Evolutionary conservation across 257 asterid genomes (phyloP), one percentile per base, ranked within the genome.

Genomic region (Perilla frutescens): DNA sequence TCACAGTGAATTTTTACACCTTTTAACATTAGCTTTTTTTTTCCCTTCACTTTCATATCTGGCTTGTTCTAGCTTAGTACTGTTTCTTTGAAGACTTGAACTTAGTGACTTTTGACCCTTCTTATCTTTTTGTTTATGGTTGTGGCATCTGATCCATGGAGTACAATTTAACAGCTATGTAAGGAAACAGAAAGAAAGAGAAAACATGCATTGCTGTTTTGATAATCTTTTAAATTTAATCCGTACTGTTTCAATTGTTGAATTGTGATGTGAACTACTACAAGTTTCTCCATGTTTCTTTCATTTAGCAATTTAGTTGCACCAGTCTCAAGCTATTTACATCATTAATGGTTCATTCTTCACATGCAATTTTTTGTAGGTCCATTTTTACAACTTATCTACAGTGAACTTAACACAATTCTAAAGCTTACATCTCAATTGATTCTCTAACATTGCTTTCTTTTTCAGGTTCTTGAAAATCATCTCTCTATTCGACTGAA

Each of bases 401-500:
- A 40, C 10, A 34, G 36, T 56, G 20, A 63, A n/a, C 8, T 48
- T 47, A 9, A 56, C 29, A 0, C 39, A 54, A 20, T 20, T 20
- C 26, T 20, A 20, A 20, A 5, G 9, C 49, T 56, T 48, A 20
- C 58, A 58, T 59, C 60, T 53, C 45, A 7, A 32, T 71, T 64
- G 7, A 31, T n/a, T 64, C 61, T 66, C 10, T 57, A 7, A 74
- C 71, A 36, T 61, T 65, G 6, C 72, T 70, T 77, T 20, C 45
- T 8, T 43, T 29, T 60, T 44, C 80, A 80, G 77, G 79, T 60
- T 65, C 71, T 60, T 65, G 78, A 61, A 48, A 54, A 70, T 75
- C 72, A 60, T 64, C 65, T 71, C 61, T 41, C 65, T 13, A 66
- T 63, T 74, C 51, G 15, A 31, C 75, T 20, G 50, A 62, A 47